phyloP scores from a whole-genome alignment of 2,329 filamentous ascomycete species.

The Lachnellula subtilissima region DNA sequence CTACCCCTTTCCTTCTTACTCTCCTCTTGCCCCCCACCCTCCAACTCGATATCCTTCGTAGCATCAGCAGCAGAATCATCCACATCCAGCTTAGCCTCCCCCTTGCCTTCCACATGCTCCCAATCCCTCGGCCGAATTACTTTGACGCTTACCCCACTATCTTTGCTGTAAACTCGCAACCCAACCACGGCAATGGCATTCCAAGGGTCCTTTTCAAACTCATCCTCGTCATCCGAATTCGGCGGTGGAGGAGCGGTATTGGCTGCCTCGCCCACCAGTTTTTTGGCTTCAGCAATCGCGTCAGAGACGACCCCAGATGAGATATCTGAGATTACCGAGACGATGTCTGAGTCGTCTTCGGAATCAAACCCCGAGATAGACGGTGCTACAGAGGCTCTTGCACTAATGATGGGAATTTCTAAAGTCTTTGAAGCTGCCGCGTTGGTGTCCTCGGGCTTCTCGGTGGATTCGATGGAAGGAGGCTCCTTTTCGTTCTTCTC shows the following conservation, averaged over 20 bases:
- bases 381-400: background rate
- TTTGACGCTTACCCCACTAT: conserved; percentile 24
- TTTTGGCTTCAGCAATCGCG: conserved; percentile 19
- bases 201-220: conserved; percentile 54
- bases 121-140: conserved; percentile 22
- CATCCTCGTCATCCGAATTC: conserved; percentile 47
- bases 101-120: conserved; percentile 18
- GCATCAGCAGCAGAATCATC: conserved; percentile 45
- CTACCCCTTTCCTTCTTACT: conserved; percentile 9
- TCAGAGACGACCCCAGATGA: conserved; percentile 16
- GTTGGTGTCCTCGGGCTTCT: background rate
- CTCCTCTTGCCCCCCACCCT: background rate
- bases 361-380: background rate
- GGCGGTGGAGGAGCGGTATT: conserved; percentile 28
- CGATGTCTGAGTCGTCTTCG: conserved; percentile 18
- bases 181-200: conserved; percentile 59
- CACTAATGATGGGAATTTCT: background rate
- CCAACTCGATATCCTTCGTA: conserved; percentile 32
- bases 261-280: conserved; percentile 8
- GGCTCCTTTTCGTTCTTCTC: background rate
- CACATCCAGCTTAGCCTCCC: conserved; percentile 35
- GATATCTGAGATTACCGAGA: conserved; percentile 19
- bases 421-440: background rate
- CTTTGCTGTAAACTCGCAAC: conserved; percentile 55
- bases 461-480: background rate